Percentiles rank a stretch among this genome's conserved stretches.
These are phyloP conservation scores for Betula pendula DNA, from an alignment of 306 rosid species.

Conservation along the genomic window DNA sequence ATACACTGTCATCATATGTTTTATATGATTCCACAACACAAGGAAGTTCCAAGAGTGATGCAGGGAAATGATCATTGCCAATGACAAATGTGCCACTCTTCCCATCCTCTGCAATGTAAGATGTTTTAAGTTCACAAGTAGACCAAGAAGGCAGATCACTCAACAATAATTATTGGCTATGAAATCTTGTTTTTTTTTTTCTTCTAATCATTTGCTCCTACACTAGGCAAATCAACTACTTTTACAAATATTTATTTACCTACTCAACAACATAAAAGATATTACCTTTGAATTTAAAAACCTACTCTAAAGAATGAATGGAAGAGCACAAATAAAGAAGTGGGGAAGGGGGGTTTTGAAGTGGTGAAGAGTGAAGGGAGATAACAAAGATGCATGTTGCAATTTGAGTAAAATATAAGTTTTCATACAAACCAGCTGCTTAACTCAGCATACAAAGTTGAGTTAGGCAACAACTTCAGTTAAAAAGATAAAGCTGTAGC, in stretches of 20 bases:
- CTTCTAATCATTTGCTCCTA: neutral
- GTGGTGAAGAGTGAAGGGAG: neutral
- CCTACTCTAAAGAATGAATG: neutral
- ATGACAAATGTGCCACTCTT: constrained; percentile 55
- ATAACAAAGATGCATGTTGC: neutral
- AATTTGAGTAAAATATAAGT: neutral
- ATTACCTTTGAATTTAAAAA: neutral
- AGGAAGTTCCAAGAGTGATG: constrained; percentile 85
- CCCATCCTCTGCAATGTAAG: constrained; percentile 53
- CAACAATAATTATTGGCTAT: neutral
- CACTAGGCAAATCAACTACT: neutral
- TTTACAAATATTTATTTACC: neutral
- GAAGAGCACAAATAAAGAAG: neutral
- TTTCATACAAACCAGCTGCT: neutral
- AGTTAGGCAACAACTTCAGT: neutral
- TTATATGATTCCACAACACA: constrained; percentile 76
- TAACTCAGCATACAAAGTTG: neutral
- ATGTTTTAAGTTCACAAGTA: constrained; percentile 8
- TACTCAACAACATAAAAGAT: neutral
- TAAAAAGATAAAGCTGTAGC: neutral
- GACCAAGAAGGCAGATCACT: neutral
- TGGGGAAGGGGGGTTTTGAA: neutral
- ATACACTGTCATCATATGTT: constrained; percentile 77
- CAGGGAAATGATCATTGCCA: constrained; percentile 73
- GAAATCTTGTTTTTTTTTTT: neutral